Percentiles rank a stretch among this genome's conserved stretches.
Conservation (phyloP, 2,329 filamentous ascomycete genomes). For the Periconia sp. region DNA sequence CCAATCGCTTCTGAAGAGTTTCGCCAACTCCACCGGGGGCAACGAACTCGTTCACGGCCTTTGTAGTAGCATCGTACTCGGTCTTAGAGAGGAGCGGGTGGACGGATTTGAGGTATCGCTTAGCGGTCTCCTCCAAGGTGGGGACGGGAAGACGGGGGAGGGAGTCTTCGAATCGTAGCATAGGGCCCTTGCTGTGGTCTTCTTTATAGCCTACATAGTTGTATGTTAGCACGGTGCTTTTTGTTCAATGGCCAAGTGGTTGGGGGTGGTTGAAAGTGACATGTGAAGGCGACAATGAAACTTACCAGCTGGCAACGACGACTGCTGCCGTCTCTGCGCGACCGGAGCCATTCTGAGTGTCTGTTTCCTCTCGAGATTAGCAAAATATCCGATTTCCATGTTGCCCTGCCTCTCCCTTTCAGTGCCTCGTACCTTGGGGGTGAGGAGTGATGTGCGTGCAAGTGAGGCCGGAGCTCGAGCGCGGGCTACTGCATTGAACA, state of each 20-base stretch:
- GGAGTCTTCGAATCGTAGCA: slow-evolving; percentile 86
- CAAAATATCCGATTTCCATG: neutral
- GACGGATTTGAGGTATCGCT: slow-evolving; percentile 78
- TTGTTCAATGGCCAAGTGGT: neutral
- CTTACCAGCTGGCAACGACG: slow-evolving; percentile 50
- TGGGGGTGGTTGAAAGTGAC: slow-evolving; percentile 1
- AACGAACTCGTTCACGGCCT: slow-evolving; percentile 85
- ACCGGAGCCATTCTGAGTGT: slow-evolving; percentile 39
- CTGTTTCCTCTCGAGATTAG: slow-evolving; percentile 13
- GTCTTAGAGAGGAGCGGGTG: slow-evolving; percentile 69
- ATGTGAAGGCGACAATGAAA: slow-evolving; percentile 16
- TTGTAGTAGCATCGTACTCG: slow-evolving; percentile 73
- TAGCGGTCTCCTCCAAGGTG: slow-evolving; percentile 78
- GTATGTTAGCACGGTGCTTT: neutral
- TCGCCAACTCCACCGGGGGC: slow-evolving; percentile 81
- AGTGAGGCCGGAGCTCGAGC: slow-evolving; percentile 42
- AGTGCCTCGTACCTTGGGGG: slow-evolving; percentile 30
- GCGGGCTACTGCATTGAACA: slow-evolving; percentile 45
- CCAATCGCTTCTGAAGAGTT: slow-evolving; percentile 82
- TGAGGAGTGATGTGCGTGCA: slow-evolving; percentile 35
- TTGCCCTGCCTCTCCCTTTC: neutral
- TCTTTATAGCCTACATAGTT: slow-evolving; percentile 69
- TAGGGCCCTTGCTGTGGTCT: slow-evolving; percentile 75
- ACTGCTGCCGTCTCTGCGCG: slow-evolving; percentile 43
- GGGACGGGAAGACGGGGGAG: slow-evolving; percentile 78